phyloP scores from a whole-genome alignment of 345 rosid species.

The Citrus mangshanensis region DNA sequence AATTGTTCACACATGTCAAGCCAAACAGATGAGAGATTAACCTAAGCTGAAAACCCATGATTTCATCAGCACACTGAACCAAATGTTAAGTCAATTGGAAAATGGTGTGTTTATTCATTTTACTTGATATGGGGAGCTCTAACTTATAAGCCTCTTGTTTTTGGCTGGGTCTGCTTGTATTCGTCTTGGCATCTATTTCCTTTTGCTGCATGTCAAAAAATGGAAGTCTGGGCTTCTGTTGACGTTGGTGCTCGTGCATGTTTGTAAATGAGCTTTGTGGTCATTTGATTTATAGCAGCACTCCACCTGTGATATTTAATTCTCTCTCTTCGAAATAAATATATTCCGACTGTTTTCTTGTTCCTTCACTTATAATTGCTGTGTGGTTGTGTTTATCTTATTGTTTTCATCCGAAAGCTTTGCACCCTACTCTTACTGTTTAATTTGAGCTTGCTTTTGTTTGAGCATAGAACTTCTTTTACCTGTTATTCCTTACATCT shows the following conservation, averaged over 20 bases:
- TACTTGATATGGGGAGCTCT: background rate
- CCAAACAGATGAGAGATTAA: background rate
- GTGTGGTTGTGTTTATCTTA: background rate
- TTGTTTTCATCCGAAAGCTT: background rate
- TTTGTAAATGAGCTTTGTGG: background rate
- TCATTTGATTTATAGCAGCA: background rate
- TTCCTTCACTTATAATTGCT: background rate
- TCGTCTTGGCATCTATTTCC: background rate
- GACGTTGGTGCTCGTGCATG: background rate
- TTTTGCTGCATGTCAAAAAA: background rate
- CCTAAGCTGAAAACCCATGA: background rate
- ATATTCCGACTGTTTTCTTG: background rate
- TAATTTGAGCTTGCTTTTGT: background rate
- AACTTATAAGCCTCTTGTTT: background rate
- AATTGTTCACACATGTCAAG: background rate
- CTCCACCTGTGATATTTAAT: background rate
- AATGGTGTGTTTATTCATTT: background rate
- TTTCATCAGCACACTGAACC: background rate
- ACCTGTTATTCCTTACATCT: background rate
- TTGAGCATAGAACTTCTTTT: background rate
- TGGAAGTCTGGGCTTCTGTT: background rate
- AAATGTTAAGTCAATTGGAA: background rate
- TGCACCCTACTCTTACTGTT: background rate
- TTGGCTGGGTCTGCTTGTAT: background rate
- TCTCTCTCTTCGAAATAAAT: background rate